A percentile compares a stretch with the other conserved stretches of the same genome.
Conservation (phyloP, 2,329 filamentous ascomycete genomes). For the Uncinocarpus reesii region DNA sequence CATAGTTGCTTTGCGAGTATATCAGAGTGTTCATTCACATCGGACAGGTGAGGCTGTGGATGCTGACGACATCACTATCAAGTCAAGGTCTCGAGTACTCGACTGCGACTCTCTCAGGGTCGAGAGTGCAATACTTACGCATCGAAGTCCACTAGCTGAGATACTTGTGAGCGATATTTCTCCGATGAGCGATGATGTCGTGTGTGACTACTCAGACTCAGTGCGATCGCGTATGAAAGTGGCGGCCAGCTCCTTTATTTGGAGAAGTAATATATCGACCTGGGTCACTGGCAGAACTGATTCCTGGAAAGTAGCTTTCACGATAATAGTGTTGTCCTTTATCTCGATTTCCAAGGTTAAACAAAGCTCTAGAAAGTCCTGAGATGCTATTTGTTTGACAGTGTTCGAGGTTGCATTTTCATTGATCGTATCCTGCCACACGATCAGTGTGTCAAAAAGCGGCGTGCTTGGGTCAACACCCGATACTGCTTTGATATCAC, state of each 20-base stretch:
- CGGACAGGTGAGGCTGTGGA: conserved; percentile 50
- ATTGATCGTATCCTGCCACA: conserved; percentile 60
- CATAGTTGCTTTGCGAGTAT: conserved; percentile 50
- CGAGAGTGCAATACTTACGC: no score
- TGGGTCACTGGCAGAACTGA: conserved; percentile 47
- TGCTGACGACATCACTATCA: conserved; percentile 22
- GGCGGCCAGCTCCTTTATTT: conserved; percentile 48
- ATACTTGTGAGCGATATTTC: no score
- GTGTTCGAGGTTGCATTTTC: conserved; percentile 22
- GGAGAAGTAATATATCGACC: conserved; percentile 46
- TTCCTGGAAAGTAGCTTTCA: conserved; percentile 47
- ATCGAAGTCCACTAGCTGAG: no score
- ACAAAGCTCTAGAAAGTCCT: conserved; percentile 66
- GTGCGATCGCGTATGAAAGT: conserved; percentile 36
- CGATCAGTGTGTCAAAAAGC: conserved; percentile 68
- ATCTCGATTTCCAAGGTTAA: conserved; percentile 70
- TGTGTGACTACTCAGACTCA: no score
- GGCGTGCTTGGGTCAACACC: conserved; percentile 43
- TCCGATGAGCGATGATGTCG: no score
- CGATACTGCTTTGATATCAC: conserved; percentile 56
- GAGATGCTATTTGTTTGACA: conserved; percentile 49
- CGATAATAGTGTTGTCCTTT: conserved; percentile 33
- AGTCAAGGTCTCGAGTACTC: conserved; percentile 49
- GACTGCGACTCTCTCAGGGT: conserved; percentile 51
- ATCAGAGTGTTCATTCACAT: conserved; percentile 57